Percentiles rank a stretch among this genome's conserved stretches.
These are phyloP conservation scores for Periconia digitata DNA, from an alignment of 2,329 filamentous ascomycete genomes.

Conservation along the genomic window DNA sequence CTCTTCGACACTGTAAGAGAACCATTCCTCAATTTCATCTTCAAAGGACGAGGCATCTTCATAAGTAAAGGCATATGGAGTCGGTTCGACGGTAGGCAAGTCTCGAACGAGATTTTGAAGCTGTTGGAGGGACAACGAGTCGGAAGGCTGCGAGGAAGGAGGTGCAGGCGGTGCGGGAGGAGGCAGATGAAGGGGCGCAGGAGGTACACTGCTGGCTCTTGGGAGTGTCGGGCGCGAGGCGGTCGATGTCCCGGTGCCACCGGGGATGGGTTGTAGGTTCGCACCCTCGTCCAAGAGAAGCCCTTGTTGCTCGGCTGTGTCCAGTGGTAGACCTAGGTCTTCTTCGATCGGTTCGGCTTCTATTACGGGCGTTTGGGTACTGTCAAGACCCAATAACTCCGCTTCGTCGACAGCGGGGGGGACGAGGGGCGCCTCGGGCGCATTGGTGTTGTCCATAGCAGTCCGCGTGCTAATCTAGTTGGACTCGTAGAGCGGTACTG, in stretches of 20 bases:
- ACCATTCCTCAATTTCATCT: constrained; percentile 97
- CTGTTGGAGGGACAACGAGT: constrained; percentile 52
- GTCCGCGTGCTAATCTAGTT: not conserved
- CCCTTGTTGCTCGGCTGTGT: constrained; percentile 39
- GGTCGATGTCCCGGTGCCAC: constrained; percentile 24
- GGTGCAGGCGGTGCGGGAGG: constrained; percentile 39
- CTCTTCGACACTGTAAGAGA: constrained; percentile 86
- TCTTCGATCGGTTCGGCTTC: constrained; percentile 35
- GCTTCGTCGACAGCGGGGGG: constrained; percentile 41
- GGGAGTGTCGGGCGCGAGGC: constrained; percentile 42
- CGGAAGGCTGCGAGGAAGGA: constrained; percentile 38
- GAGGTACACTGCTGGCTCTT: constrained; percentile 44
- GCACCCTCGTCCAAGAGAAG: constrained; percentile 27
- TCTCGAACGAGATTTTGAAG: constrained; percentile 48
- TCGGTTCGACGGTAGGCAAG: constrained; percentile 46
- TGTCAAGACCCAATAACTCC: constrained; percentile 36
- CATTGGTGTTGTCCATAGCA: constrained; percentile 28
- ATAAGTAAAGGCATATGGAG: constrained; percentile 75
- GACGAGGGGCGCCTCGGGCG: constrained; percentile 32
- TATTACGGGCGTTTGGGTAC: constrained; percentile 32
- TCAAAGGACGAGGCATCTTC: constrained; percentile 61
- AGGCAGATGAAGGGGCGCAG: constrained; percentile 47
- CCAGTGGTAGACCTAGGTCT: constrained; percentile 38
- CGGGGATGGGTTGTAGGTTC: constrained; percentile 10
- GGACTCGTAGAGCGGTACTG: not conserved